Evolutionary conservation across 495 filamentous ascomycete genomes (phyloP).

Genomic region (Daldinia concentrica): DNA sequence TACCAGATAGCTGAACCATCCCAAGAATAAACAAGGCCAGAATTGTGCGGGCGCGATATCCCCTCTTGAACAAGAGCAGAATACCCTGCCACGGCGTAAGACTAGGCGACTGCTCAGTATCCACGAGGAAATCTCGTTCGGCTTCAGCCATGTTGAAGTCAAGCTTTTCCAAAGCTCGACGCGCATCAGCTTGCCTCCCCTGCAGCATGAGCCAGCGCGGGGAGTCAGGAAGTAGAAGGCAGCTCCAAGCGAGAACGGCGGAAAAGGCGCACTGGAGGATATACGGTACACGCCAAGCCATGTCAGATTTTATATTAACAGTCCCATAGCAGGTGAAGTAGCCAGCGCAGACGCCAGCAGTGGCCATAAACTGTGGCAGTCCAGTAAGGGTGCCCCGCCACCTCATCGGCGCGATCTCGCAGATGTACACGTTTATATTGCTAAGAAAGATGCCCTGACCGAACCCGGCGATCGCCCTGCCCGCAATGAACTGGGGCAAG

Average conservation of each 20-base stretch:
- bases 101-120: slow-evolving; percentile 43
- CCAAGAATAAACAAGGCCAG: slow-evolving; percentile 61
- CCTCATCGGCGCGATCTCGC: slow-evolving; percentile 67
- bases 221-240: slow-evolving; percentile 52
- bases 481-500: slow-evolving; percentile 64
- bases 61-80: slow-evolving; percentile 50
- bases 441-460: slow-evolving; percentile 69
- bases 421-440: slow-evolving; percentile 67
- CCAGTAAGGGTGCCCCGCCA: slow-evolving; percentile 63
- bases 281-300: slow-evolving; percentile 68
- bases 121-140: slow-evolving; percentile 60
- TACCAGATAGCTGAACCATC: slow-evolving; percentile 61
- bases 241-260: slow-evolving; percentile 50
- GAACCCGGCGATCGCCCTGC: slow-evolving; percentile 64
- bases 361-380: slow-evolving; percentile 64
- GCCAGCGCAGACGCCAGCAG: slow-evolving; percentile 61
- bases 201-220: slow-evolving; percentile 55
- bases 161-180: slow-evolving; percentile 53
- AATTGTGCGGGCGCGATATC: slow-evolving; percentile 52
- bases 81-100: slow-evolving; percentile 47
- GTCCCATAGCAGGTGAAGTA: slow-evolving; percentile 73
- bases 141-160: slow-evolving; percentile 54
- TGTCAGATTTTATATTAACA: slow-evolving; percentile 57
- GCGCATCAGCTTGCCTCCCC: slow-evolving; percentile 49
- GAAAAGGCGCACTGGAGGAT: slow-evolving; percentile 56